These are phyloP conservation scores for Tuctoria greenei DNA, from an alignment of 176 grass and related monocot species.

Conservation along the genomic window DNA sequence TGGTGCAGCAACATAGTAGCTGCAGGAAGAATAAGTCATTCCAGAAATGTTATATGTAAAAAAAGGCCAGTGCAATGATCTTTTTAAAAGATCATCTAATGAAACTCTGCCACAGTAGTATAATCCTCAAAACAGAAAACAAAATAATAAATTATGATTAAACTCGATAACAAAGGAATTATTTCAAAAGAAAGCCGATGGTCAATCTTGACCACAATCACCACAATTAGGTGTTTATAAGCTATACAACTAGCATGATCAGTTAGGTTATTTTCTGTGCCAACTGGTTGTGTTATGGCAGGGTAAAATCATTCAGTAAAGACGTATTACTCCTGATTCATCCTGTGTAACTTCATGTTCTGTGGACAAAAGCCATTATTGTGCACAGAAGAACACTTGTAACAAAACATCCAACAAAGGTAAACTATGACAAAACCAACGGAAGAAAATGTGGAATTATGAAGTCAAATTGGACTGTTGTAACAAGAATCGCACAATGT, in stretches of 20 bases:
- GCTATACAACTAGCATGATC: background rate
- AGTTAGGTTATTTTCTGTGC: background rate
- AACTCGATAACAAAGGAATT: conserved; percentile 9
- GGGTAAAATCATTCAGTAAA: conserved; percentile 21
- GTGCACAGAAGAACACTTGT: conserved; percentile 1
- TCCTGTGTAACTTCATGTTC: background rate
- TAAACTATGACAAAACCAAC: background rate
- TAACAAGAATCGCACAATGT: background rate
- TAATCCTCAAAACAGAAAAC: background rate
- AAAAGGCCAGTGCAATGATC: background rate
- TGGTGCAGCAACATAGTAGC: conserved; percentile 69
- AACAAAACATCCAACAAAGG: conserved; percentile 9
- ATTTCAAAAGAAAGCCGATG: background rate
- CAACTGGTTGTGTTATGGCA: background rate
- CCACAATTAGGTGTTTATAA: background rate
- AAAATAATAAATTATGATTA: conserved; percentile 19
- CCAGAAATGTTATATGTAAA: background rate
- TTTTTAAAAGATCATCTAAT: background rate
- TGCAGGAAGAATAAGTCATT: conserved; percentile 41
- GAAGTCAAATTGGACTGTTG: conserved; percentile 13
- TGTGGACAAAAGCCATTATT: conserved; percentile 8
- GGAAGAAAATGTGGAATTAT: background rate
- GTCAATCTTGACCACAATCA: background rate
- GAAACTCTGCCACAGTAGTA: background rate
- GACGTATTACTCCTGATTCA: background rate